Evolutionary conservation across 2,329 filamentous ascomycete species (phyloP).

Genomic region (Ophiostoma himal-ulmi): DNA sequence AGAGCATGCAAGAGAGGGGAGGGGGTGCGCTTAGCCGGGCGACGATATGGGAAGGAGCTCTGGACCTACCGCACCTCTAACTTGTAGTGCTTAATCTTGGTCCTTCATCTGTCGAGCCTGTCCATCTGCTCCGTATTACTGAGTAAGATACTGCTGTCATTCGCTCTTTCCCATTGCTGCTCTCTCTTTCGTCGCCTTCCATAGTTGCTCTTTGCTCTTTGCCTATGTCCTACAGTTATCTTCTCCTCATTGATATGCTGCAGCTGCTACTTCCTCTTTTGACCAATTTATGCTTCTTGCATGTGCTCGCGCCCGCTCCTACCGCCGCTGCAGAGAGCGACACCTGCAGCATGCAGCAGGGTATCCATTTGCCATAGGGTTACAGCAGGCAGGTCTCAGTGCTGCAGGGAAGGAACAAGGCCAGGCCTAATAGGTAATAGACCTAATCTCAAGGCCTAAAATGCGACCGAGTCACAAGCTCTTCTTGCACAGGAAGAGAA

Average conservation of each 20-base stretch:
- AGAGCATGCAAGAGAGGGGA: conserved; percentile 8
- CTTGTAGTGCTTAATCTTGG: too few species aligned
- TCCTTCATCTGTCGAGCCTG: background rate
- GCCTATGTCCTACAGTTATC: background rate
- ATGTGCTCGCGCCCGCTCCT: conserved; percentile 6
- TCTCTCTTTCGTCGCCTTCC: background rate
- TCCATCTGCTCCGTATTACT: too few species aligned
- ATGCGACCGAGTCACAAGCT: conserved; percentile 10
- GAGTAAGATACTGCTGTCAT: background rate
- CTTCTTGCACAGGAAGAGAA: background rate
- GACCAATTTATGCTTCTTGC: background rate
- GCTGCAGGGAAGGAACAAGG: background rate
- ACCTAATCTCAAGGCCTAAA: background rate
- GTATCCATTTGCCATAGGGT: background rate
- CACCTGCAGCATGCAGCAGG: conserved; percentile 9
- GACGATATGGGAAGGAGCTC: conserved; percentile 2
- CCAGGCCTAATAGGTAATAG: background rate
- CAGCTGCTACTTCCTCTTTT: background rate
- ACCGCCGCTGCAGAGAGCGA: conserved; percentile 7
- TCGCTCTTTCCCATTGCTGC: background rate
- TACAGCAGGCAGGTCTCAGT: conserved; percentile 8
- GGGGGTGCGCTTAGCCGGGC: background rate
- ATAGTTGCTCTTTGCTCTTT: background rate
- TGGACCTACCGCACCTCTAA: background rate
- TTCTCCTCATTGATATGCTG: background rate